phyloP scores from a whole-genome alignment of 2,329 filamentous ascomycete species.

The Penicillium sp. region DNA sequence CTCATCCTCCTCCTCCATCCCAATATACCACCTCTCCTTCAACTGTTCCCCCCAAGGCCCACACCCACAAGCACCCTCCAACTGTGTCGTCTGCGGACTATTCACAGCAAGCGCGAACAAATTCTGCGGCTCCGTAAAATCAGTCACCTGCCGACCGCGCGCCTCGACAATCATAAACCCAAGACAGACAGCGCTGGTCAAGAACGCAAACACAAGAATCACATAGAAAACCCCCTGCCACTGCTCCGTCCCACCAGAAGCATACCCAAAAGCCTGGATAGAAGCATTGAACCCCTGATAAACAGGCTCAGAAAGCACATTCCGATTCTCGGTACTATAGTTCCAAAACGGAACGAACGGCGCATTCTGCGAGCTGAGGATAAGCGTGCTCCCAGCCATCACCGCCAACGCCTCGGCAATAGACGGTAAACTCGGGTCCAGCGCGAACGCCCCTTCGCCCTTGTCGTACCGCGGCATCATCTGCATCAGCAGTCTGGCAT shows the following conservation, averaged over 20 bases:
- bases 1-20: slow-evolving; percentile 46
- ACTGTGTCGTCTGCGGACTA: slow-evolving; percentile 49
- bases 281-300: slow-evolving; percentile 62
- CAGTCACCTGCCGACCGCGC: slow-evolving; percentile 62
- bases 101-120: slow-evolving; percentile 71
- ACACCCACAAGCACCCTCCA: slow-evolving; percentile 57
- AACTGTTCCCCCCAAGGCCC: slow-evolving; percentile 54
- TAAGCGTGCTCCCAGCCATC: slow-evolving; percentile 63
- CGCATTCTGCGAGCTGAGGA: slow-evolving; percentile 57
- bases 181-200: slow-evolving; percentile 65
- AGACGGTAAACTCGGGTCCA: slow-evolving; percentile 58
- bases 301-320: slow-evolving; percentile 44
- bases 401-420: slow-evolving; percentile 73
- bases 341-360: slow-evolving; percentile 61
- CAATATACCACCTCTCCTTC: slow-evolving; percentile 44
- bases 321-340: slow-evolving; percentile 31
- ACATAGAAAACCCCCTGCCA: slow-evolving; percentile 68
- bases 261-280: slow-evolving; percentile 65
- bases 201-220: slow-evolving; percentile 63
- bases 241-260: slow-evolving; percentile 58
- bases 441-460: slow-evolving; percentile 23
- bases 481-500: slow-evolving; percentile 58
- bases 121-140: slow-evolving; percentile 76
- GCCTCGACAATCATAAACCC: slow-evolving; percentile 58
- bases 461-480: slow-evolving; percentile 44